phyloP scores from a whole-genome alignment of 805 yeast species.

The Candida gorgasii region DNA sequence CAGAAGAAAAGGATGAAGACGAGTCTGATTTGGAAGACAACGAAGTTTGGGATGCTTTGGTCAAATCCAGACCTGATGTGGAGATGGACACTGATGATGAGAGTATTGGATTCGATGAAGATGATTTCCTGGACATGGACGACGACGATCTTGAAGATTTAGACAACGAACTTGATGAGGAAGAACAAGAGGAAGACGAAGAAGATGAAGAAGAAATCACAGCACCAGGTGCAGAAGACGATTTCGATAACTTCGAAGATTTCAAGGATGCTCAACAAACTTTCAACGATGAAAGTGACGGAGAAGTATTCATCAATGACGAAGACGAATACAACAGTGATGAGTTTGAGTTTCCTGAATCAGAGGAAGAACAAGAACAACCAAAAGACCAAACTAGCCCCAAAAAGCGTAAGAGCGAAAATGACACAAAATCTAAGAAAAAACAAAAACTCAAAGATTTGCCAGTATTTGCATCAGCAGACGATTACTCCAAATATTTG shows the following conservation, averaged over 20 bases:
- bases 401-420: conserved; percentile 27
- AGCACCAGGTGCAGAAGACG: conserved; percentile 1
- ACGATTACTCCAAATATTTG: conserved; percentile 76
- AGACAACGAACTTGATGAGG: conserved; percentile 26
- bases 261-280: conserved; percentile 20
- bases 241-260: conserved; percentile 6
- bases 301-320: conserved; percentile 22
- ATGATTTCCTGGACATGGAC: conserved; percentile 41
- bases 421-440: conserved; percentile 32
- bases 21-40: conserved; percentile 40
- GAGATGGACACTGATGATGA: conserved; percentile 46
- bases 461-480: conserved; percentile 87
- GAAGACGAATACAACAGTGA: conserved; percentile 36
- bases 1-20: conserved; percentile 33
- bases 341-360: conserved; percentile 17
- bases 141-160: conserved; percentile 22
- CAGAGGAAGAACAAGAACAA: conserved; percentile 21
- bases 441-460: conserved; percentile 61
- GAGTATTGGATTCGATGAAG: conserved; percentile 45
- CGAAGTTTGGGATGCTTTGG: conserved; percentile 80
- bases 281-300: conserved; percentile 11
- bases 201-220: conserved; percentile 5
- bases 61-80: conserved; percentile 70
- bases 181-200: conserved; percentile 20
- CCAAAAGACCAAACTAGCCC: conserved; percentile 1